Evolutionary conservation across 495 filamentous ascomycete genomes (phyloP), one percentile per base, ranked within the genome.

Genomic region (Patellaria atrata): DNA sequence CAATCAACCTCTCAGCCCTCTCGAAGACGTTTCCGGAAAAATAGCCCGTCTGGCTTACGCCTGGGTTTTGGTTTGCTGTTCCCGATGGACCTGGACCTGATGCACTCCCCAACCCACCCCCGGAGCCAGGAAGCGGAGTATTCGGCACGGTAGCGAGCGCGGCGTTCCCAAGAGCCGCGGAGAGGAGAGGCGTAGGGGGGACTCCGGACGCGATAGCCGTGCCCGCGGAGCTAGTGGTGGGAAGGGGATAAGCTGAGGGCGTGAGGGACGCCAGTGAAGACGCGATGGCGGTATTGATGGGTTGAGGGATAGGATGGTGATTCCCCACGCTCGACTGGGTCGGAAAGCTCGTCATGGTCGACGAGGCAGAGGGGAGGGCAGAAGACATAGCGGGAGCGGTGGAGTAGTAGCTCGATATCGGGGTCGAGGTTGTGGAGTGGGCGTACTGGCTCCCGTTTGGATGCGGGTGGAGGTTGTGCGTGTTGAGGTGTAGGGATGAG

Each of bases 101-200:
- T 22, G 27, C 17, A 3, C 77, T 75, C 17, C 60, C 63, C 43
- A 82, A 81, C 32, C 73, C 73, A 18, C 64, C 63, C 39, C 72
- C 67, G 5, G 30, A 21, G 27, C 64, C 58, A 72, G 22, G 32
- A 12, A 28, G 73, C 16, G 80, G 79, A 0, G 78, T 84, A 6
- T 75, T 78, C 4, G 84, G 82, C 13, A 93, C 75, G 1, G 85
- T 94, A 2, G 85, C 83, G 52, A 89, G 82, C 11, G 82, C 82
- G 23, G 85, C 85, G 5, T 83, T 80, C 3, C 84, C 84, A 3
- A 93, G 67, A 10, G 84, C 84, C 11, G 84, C 84, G 46, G 79
- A 86, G 38, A 87, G 64, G 5, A n/a, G n/a, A 14, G 84, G 84
- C 3, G 75, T 79, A 3, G 75, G 64, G 21, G 71, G 73, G 7